phyloP scores from a whole-genome alignment of 345 rosid species.

The Salix arbutifolia region DNA sequence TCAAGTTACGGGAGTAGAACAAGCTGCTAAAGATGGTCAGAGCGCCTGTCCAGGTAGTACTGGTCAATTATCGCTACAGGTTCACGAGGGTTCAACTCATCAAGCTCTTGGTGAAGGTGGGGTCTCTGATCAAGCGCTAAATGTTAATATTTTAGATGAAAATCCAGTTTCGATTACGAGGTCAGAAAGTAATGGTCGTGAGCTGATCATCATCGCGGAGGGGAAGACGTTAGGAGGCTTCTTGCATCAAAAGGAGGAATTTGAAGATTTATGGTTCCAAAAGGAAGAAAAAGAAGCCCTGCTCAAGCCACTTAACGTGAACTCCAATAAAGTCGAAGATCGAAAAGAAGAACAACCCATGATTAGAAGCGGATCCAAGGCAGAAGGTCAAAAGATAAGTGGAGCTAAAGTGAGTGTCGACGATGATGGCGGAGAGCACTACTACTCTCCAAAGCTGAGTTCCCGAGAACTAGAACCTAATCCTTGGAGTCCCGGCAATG shows the following conservation, averaged over 20 bases:
- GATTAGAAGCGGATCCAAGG: conserved; percentile 52
- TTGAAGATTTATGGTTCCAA: conserved; percentile 19
- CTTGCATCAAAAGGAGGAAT: conserved; percentile 35
- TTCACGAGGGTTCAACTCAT: conserved; percentile 24
- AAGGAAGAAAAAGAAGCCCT: conserved; percentile 34
- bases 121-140: neutral
- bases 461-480: conserved; percentile 24
- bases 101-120: neutral
- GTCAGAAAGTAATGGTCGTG: neutral
- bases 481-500: conserved; percentile 17
- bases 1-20: conserved; percentile 11
- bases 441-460: conserved; percentile 18
- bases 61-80: conserved; percentile 10
- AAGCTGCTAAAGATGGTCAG: conserved; percentile 9
- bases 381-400: conserved; percentile 5
- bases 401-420: conserved; percentile 11
- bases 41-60: neutral
- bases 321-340: conserved; percentile 44
- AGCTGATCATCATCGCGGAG: conserved; percentile 11
- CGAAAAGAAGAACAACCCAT: conserved; percentile 19
- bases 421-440: conserved; percentile 9
- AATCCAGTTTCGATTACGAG: conserved; percentile 1
- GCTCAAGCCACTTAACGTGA: conserved; percentile 40
- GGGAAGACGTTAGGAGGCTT: conserved; percentile 34
- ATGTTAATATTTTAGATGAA: neutral